Percentiles rank a stretch among this genome's conserved stretches.
Evolutionary conservation across 83 land plant species (phyloP).

Genomic region (Diphasiastrum complanatum): DNA sequence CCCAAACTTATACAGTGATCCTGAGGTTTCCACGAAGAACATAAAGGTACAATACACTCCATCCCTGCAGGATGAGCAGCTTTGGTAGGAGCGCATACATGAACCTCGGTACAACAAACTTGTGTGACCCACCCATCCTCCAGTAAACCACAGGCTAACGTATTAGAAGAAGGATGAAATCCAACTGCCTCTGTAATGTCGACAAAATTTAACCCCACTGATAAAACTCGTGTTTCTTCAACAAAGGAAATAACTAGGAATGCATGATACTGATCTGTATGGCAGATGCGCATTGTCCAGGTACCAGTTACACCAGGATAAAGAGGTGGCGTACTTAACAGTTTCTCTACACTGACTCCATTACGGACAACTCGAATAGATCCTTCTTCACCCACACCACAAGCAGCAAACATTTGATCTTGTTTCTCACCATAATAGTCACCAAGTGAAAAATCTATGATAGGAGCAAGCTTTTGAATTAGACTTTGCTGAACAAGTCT

Average conservation of each 20-base stretch:
- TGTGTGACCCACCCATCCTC: slow-evolving; percentile 77
- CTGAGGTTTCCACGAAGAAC: slow-evolving; percentile 66
- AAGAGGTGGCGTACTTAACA: slow-evolving; percentile 60
- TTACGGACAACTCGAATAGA: slow-evolving; percentile 77
- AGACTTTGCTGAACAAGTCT: slow-evolving; percentile 37
- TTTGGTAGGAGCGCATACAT: slow-evolving; percentile 72
- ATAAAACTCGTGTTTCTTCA: slow-evolving; percentile 88
- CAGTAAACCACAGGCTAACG: slow-evolving; percentile 79
- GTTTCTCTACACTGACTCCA: slow-evolving; percentile 87
- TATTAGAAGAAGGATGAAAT: slow-evolving; percentile 58
- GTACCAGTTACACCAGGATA: slow-evolving; percentile 84
- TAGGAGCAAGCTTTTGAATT: slow-evolving; percentile 82
- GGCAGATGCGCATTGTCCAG: slow-evolving; percentile 63
- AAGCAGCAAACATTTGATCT: slow-evolving; percentile 93
- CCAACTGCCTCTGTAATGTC: slow-evolving; percentile 89
- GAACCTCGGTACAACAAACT: slow-evolving; percentile 60
- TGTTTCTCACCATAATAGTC: slow-evolving; percentile 82
- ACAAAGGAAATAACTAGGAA: slow-evolving; percentile 93
- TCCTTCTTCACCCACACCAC: slow-evolving; percentile 77
- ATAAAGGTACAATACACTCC: slow-evolving; percentile 47
- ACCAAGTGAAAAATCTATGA: slow-evolving; percentile 66
- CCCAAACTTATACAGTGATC: slow-evolving; percentile 64
- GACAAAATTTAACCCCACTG: slow-evolving; percentile 73
- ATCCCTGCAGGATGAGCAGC: slow-evolving; percentile 73
- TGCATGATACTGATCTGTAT: slow-evolving; percentile 65